Percentiles rank a stretch among this genome's conserved stretches.
phyloP scores from a whole-genome alignment of 371 early-diverging fungal species.

The Parasitella parasitica region DNA sequence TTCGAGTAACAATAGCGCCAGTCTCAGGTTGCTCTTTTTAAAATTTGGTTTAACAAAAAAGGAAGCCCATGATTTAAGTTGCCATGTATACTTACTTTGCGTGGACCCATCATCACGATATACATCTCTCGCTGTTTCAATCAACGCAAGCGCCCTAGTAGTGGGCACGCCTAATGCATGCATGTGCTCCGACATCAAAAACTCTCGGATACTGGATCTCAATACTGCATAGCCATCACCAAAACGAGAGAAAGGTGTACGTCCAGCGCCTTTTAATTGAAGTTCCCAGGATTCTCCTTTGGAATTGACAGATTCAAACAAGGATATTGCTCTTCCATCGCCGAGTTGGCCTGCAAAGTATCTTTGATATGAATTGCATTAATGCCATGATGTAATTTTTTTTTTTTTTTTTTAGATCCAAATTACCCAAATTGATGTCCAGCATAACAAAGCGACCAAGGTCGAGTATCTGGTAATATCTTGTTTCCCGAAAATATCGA shows the following conservation, averaged over 20 bases:
- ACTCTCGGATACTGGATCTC: conserved; percentile 83
- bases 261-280: conserved; percentile 86
- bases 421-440: conserved; percentile 90
- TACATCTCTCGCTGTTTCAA: conserved; percentile 64
- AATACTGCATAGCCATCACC: conserved; percentile 89
- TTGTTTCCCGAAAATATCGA: conserved; percentile 48
- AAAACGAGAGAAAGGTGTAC: conserved; percentile 85
- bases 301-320: conserved; percentile 54
- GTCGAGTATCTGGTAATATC: conserved; percentile 52
- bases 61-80: background rate
- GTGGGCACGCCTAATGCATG: conserved; percentile 79
- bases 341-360: conserved; percentile 76
- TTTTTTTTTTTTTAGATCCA: no score
- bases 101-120: conserved; percentile 60
- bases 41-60: background rate
- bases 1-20: conserved; percentile 79
- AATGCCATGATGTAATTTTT: no score
- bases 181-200: conserved; percentile 79
- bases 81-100: background rate
- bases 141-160: conserved; percentile 72
- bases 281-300: conserved; percentile 69
- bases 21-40: conserved; percentile 43
- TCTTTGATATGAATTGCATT: conserved; percentile 8
- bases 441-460: conserved; percentile 86
- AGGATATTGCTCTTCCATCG: conserved; percentile 85